phyloP scores from a whole-genome alignment of 2,329 filamentous ascomycete species.

The Escovopsis weberi region DNA sequence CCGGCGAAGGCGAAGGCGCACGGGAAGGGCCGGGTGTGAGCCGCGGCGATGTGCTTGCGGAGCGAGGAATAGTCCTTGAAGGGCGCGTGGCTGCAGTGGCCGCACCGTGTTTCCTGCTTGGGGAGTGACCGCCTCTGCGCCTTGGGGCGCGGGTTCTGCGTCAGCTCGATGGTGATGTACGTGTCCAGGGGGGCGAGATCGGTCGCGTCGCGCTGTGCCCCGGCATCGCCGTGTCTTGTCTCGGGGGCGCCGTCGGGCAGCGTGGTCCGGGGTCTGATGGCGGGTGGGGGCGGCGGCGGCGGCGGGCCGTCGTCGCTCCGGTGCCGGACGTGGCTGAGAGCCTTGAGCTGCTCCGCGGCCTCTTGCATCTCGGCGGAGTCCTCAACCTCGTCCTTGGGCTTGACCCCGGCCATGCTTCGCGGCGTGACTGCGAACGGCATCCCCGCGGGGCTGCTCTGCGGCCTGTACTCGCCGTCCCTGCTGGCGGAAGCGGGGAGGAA shows the following conservation, averaged over 20 bases:
- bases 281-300: conserved; percentile 1
- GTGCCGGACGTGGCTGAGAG: conserved; percentile 47
- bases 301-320: conserved; percentile 28
- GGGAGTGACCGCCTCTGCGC: conserved; percentile 31
- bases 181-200: conserved; percentile 7
- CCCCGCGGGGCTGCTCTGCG: conserved; percentile 15
- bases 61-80: conserved; percentile 54
- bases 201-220: conserved; percentile 8
- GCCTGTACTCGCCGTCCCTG: conserved; percentile 13
- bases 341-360: conserved; percentile 52
- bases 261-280: conserved; percentile 21
- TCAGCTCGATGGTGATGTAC: conserved; percentile 11
- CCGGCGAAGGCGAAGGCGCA: conserved; percentile 79
- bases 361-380: conserved; percentile 57
- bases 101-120: conserved; percentile 48
- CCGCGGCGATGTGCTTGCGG: conserved; percentile 52
- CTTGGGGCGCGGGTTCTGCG: conserved; percentile 23
- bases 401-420: conserved; percentile 9
- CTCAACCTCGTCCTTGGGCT: conserved; percentile 28
- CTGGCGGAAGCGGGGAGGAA: conserved; percentile 11
- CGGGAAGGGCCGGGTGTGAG: conserved; percentile 60
- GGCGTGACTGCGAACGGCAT: conserved; percentile 9
- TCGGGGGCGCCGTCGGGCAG: conserved; percentile 24
- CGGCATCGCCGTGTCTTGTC: conserved; percentile 11
- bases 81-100: conserved; percentile 46